Base-by-base conservation (phyloP, 73 alveolate species). In the Paramecium sonneborni region DNA sequence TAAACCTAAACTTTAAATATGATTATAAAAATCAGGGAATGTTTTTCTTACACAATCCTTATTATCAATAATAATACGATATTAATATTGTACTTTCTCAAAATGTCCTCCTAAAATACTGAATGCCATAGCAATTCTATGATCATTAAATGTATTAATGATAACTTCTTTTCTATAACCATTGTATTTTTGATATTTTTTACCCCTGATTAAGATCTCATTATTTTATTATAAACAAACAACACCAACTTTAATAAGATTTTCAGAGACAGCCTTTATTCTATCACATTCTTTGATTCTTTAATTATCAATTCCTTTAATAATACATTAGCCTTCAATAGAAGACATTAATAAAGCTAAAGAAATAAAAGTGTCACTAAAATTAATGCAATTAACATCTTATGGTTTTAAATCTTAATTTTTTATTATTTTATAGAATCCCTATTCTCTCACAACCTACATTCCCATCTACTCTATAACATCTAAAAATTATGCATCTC, bases 111-210 rank as follows among this genome's bases (percentile, higher is more conserved):
- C 93, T 15, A 93, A 56, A 15, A 88, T 37, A 32, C 93, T 41
- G 32, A 93, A 93, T 35, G 96, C 96, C 96, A 93, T 93, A 2
- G 95, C 95, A 18, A 93, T 58, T 90, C 96, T 68, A 52, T 93
- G 96, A 21, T 93, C 96, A 44, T 88, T 91, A 57, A 20, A 93
- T 55, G 90, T 67, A n/a, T 69, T 82, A 18, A 87, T 69, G 38
- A 52, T 18, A n/a, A 84, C 34, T 15, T n/a, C 76, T 52, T 48
- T 26, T 23, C 58, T 57, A 55, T 37, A 41, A 1, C 85, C 57
- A 58, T 55, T n/a, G 39, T 58, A 34, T 86, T 86, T 39, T 20
- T 37, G 20, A 28, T 57, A 34, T 23, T 57, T 35, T 4, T 39
- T 57, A 35, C 92, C 76, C 18, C 57, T 90, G 0, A 93, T 41